Conservation (phyloP, 192 early-diverging fungal genomes). For the Geranomyces variabilis region DNA sequence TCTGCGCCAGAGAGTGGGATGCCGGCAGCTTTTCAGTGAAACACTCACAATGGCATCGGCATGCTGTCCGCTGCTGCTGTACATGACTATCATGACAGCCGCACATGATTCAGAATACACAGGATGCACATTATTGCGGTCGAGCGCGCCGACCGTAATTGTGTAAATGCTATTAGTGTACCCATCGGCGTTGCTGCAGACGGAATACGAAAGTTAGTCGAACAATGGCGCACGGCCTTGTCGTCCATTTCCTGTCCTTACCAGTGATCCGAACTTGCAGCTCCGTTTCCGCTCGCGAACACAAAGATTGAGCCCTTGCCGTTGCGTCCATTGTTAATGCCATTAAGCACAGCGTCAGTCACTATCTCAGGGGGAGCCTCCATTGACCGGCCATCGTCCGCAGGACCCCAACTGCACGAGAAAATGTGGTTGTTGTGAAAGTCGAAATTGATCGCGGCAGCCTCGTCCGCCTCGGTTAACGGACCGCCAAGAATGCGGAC, state of each 20-base stretch:
- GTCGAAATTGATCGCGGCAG: slow-evolving; percentile 84
- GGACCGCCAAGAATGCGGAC: slow-evolving; percentile 87
- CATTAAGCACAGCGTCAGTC: slow-evolving; percentile 83
- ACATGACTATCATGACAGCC: slow-evolving; percentile 86
- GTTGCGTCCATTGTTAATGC: slow-evolving; percentile 78
- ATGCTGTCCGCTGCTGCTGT: slow-evolving; percentile 69
- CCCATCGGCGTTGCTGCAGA: slow-evolving; percentile 79
- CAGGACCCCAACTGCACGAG: slow-evolving; percentile 95
- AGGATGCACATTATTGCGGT: slow-evolving; percentile 75
- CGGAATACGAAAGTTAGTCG: background rate
- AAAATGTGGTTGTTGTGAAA: slow-evolving; percentile 92
- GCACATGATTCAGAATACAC: slow-evolving; percentile 85
- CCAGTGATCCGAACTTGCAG: slow-evolving; percentile 79
- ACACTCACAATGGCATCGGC: slow-evolving; percentile 75
- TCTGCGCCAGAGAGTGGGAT: background rate
- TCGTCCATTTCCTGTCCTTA: slow-evolving; percentile 22
- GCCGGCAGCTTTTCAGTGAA: background rate
- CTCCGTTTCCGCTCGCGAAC: slow-evolving; percentile 95
- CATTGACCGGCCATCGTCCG: slow-evolving; percentile 82
- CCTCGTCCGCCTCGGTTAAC: slow-evolving; percentile 93
- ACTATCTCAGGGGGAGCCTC: slow-evolving; percentile 84
- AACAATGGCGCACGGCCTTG: background rate
- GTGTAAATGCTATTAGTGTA: slow-evolving; percentile 97
- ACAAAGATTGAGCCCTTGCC: slow-evolving; percentile 90
- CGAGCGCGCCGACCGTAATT: slow-evolving; percentile 88